These are phyloP conservation scores for Tephrocybe sp. DNA, from an alignment of 768 basidiomycete species.

Conservation along the genomic window DNA sequence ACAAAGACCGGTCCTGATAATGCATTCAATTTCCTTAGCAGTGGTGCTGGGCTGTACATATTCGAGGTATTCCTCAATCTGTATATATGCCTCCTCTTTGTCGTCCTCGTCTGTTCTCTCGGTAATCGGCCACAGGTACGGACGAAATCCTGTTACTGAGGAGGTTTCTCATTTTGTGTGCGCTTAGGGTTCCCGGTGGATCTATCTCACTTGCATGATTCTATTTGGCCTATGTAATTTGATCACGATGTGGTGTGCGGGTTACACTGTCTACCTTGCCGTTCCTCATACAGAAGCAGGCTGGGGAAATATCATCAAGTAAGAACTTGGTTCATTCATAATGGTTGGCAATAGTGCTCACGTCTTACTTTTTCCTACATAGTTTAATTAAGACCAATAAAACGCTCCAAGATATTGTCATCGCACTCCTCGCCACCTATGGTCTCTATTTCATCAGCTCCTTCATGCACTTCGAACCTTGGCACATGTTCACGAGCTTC, in stretches of 20 bases:
- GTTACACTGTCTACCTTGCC: slow-evolving; percentile 84
- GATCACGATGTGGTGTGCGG: slow-evolving; percentile 87
- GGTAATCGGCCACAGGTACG: slow-evolving; percentile 79
- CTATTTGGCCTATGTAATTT: slow-evolving; percentile 77
- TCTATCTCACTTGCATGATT: slow-evolving; percentile 71
- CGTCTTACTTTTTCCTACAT: slow-evolving; percentile 3
- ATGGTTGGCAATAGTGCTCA: neutral
- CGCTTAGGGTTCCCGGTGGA: slow-evolving; percentile 77
- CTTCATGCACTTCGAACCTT: slow-evolving; percentile 89
- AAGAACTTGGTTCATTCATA: slow-evolving; percentile 25
- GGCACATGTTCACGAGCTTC: slow-evolving; percentile 97
- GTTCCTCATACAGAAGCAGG: slow-evolving; percentile 72
- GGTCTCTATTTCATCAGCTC: slow-evolving; percentile 84
- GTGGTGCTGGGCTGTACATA: slow-evolving; percentile 65
- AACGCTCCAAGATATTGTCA: slow-evolving; percentile 81
- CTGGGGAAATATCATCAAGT: slow-evolving; percentile 76
- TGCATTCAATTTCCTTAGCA: slow-evolving; percentile 81
- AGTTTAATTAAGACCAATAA: slow-evolving; percentile 62
- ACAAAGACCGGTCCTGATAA: slow-evolving; percentile 51
- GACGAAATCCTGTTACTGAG: slow-evolving; percentile 2
- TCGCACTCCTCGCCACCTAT: slow-evolving; percentile 75
- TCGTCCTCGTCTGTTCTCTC: slow-evolving; percentile 81
- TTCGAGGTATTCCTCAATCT: slow-evolving; percentile 81
- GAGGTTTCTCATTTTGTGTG: neutral
- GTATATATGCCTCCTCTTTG: slow-evolving; percentile 83